A percentile compares a stretch with the other conserved stretches of the same genome.
phyloP scores from a whole-genome alignment of 2,329 filamentous ascomycete species.

The Paraphoma sp. region DNA sequence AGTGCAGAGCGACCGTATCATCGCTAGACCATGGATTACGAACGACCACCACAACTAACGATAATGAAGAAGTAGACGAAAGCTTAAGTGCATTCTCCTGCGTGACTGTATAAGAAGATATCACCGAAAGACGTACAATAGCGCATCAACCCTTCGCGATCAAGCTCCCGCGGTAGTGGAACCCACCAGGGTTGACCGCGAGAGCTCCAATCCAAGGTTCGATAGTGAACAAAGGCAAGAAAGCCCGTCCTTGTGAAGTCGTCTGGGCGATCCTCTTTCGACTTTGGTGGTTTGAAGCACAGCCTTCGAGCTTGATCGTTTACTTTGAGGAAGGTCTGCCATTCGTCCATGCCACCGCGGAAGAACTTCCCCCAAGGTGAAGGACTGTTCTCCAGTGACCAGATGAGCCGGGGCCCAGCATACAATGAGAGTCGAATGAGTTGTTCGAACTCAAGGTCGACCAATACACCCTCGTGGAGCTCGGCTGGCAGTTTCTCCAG shows the following conservation, averaged over 20 bases:
- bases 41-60: no score
- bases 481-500: slow-evolving; percentile 14
- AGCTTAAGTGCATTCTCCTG: no score
- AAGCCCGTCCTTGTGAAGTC: not conserved
- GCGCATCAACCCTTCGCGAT: not conserved
- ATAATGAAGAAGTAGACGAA: no score
- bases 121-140: not conserved
- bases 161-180: not conserved
- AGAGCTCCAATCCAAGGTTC: not conserved
- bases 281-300: slow-evolving; percentile 1
- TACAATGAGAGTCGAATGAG: slow-evolving; percentile 8
- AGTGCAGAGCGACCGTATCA: no score
- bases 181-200: not conserved
- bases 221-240: not conserved
- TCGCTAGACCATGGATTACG: no score
- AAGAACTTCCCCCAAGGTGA: slow-evolving; percentile 7
- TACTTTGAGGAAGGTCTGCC: slow-evolving; percentile 1
- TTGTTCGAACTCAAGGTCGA: slow-evolving; percentile 10
- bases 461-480: slow-evolving; percentile 6
- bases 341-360: not conserved
- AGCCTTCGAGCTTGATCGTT: slow-evolving; percentile 1
- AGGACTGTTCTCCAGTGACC: slow-evolving; percentile 11
- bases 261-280: not conserved
- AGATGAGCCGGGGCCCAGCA: slow-evolving; percentile 10
- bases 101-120: no score